Evolutionary conservation across 2,329 filamentous ascomycete genomes (phyloP), one percentile per base, ranked within the genome.

Genomic region (Verticillium zaregamsianum): DNA sequence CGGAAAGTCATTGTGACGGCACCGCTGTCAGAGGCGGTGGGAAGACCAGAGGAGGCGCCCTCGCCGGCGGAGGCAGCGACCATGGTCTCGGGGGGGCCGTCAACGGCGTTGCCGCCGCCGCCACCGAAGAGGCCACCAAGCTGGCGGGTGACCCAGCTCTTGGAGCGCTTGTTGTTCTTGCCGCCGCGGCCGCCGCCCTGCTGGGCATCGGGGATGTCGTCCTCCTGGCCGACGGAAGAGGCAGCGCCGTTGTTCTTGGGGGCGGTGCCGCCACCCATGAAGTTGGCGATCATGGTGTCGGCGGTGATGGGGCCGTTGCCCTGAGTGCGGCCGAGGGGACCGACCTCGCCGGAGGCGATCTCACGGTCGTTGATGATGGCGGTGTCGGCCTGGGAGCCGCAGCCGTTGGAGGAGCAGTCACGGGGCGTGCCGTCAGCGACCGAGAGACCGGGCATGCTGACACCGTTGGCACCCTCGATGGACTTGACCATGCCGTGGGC

Each of bases 361-460:
- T 90, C 87, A 14, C 77, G 74, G 63, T 83, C 74, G 40, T 87
- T 84, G 74, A 90, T 89, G 78, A 90, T 89, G 72, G 87, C 80
- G n/a, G 88, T 90, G 70, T 90, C 88, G 63, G 82, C 85, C 72
- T 90, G 83, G n/a, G 87, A 82, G 62, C 87, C 88, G 70, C 86
- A 90, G 55, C 72, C 65, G 67, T 87, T 85, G 68, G 77, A 78
- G 58, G 83, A 78, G 73, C 87, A 90, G 75, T 90, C 86, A 69
- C 88, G 86, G 58, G 87, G 88, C 64, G 87, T 90, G 68, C 86
- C 87, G 64, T 90, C 87, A 56, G 79, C 78, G 66, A 89, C 84
- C 32, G 64, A 61, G 15, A 88, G 81, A 71, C 83, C 86, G 37
- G 86, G 84, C 85, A 89, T 88, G 65, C 71, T 79, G 54, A 88